A percentile compares a stretch with the other conserved stretches of the same genome.
Conservation (phyloP, 805 yeast genomes). For the Zygosaccharomyces bisporus region DNA sequence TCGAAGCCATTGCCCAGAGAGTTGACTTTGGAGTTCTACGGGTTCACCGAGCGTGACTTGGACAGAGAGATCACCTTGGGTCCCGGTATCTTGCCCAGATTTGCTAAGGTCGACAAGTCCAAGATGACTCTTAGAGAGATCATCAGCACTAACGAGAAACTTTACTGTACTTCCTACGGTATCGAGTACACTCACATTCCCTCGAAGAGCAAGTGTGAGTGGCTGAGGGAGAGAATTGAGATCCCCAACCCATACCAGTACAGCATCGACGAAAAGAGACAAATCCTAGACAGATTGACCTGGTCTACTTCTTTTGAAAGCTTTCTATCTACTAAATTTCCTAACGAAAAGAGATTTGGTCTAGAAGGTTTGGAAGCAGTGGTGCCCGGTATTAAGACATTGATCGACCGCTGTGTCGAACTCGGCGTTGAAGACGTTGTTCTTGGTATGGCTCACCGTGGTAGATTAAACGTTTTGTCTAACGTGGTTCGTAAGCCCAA, state of each 20-base stretch:
- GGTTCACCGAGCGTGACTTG: conserved; percentile 82
- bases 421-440: conserved; percentile 92
- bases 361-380: conserved; percentile 97
- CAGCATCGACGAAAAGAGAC: conserved; percentile 86
- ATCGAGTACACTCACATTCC: conserved; percentile 96
- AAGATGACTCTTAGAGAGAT: conserved; percentile 75
- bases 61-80: conserved; percentile 84
- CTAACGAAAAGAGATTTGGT: conserved; percentile 98
- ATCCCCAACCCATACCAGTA: conserved; percentile 83
- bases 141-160: conserved; percentile 69
- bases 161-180: conserved; percentile 88
- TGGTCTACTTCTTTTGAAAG: conserved; percentile 96
- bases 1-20: conserved; percentile 65
- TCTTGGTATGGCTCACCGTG: conserved; percentile 99
- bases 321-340: conserved; percentile 91
- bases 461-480: conserved; percentile 95
- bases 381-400: conserved; percentile 94
- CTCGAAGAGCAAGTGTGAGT: conserved; percentile 90
- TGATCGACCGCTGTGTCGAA: conserved; percentile 90
- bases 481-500: conserved; percentile 98
- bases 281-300: conserved; percentile 90
- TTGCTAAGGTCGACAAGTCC: conserved; percentile 57
- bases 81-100: conserved; percentile 95
- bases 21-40: conserved; percentile 86
- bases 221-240: conserved; percentile 96